phyloP scores from a whole-genome alignment of 2,329 filamentous ascomycete species.

The Xylaria sp. region DNA sequence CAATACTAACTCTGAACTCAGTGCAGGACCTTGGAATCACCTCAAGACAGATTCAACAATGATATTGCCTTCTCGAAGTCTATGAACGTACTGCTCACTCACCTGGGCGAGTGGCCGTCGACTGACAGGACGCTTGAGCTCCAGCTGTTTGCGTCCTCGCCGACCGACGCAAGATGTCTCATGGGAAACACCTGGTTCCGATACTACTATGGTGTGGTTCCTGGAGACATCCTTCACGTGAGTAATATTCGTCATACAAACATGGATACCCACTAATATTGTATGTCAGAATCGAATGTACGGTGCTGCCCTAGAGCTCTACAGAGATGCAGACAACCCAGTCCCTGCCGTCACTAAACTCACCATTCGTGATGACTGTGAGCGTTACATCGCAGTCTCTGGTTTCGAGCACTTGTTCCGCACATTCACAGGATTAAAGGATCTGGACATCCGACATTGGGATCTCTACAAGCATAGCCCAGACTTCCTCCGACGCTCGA shows the following conservation, averaged over 20 bases:
- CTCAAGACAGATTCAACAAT: conserved; percentile 17
- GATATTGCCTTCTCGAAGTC: conserved; percentile 24
- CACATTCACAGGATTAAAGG: conserved; percentile 12
- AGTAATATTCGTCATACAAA: not conserved
- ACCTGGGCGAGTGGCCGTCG: conserved; percentile 24
- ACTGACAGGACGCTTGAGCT: conserved; percentile 25
- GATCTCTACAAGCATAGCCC: conserved; percentile 18
- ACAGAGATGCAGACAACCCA: not conserved
- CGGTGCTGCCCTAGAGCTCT: conserved; percentile 18
- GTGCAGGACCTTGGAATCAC: conserved; percentile 19
- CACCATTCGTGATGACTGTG: conserved; percentile 20
- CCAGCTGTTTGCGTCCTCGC: conserved; percentile 16
- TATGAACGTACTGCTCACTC: conserved; percentile 11
- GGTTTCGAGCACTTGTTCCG: conserved; percentile 9
- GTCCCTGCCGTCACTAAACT: conserved; percentile 26
- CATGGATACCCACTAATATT: not conserved
- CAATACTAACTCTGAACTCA: conserved; percentile 3
- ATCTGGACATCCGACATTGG: conserved; percentile 24
- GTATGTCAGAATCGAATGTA: conserved; percentile 16
- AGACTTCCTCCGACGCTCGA: not conserved
- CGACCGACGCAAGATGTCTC: conserved; percentile 10
- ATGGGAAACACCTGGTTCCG: conserved; percentile 5
- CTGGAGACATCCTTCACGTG: conserved; percentile 24
- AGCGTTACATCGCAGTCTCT: conserved; percentile 18
- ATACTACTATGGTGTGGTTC: conserved; percentile 8